Evolutionary conservation across 495 filamentous ascomycete species (phyloP).

Genomic region (Aspergillus cavernicola): DNA sequence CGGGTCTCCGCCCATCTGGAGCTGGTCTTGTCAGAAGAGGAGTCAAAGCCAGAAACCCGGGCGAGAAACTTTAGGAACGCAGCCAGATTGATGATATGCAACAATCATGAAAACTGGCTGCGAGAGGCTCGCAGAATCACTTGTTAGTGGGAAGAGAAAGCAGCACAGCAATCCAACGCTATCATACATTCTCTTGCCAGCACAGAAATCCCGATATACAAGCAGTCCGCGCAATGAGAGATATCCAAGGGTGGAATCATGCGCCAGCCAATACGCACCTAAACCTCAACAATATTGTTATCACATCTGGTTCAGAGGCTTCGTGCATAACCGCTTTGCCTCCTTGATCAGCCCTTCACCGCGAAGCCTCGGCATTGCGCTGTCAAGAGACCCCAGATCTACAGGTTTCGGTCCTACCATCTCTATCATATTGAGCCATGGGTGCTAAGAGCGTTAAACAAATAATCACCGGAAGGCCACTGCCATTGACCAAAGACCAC

Average conservation of each 20-base stretch:
- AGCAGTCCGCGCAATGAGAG: background rate
- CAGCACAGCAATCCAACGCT: background rate
- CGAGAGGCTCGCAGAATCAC: background rate
- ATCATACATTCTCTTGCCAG: background rate
- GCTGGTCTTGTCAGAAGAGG: background rate
- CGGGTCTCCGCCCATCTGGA: background rate
- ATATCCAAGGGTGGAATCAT: background rate
- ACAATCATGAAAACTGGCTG: background rate
- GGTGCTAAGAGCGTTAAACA: background rate
- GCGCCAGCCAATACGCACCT: background rate
- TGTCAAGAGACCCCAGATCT: background rate
- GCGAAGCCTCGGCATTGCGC: background rate
- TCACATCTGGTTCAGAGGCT: background rate
- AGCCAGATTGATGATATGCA: background rate
- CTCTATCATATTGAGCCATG: background rate
- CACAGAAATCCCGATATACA: background rate
- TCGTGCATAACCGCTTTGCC: background rate
- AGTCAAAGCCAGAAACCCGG: background rate
- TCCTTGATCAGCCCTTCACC: background rate
- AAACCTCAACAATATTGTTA: background rate
- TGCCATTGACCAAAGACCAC: background rate
- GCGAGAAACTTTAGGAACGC: background rate
- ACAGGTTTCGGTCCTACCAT: background rate
- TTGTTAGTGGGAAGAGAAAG: background rate
- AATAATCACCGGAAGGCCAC: background rate